Conservation (phyloP, 2,329 filamentous ascomycete genomes). For the Sporothrix sp. region DNA sequence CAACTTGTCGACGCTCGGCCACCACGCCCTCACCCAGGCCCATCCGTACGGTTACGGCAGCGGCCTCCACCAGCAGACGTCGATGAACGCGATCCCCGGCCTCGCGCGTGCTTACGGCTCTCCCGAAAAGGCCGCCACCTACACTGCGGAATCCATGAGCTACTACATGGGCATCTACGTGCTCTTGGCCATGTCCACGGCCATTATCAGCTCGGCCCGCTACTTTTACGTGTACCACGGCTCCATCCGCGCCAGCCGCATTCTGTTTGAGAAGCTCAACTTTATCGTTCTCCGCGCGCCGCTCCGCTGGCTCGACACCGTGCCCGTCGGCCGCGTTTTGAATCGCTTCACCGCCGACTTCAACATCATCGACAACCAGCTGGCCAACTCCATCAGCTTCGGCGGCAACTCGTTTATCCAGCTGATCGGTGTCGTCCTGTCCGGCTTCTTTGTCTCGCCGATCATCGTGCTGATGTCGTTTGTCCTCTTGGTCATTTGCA, state of each 20-base stretch:
- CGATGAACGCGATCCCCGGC: slow-evolving; percentile 26
- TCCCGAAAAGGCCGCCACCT: neutral
- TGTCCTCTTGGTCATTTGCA: slow-evolving; percentile 46
- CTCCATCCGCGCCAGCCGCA: slow-evolving; percentile 58
- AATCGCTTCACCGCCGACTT: slow-evolving; percentile 76
- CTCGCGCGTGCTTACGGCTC: neutral
- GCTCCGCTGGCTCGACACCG: slow-evolving; percentile 71
- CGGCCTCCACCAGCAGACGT: slow-evolving; percentile 35
- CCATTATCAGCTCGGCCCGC: slow-evolving; percentile 49
- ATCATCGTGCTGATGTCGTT: slow-evolving; percentile 54
- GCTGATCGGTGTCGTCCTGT: slow-evolving; percentile 55
- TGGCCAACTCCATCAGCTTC: slow-evolving; percentile 54
- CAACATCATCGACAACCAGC: slow-evolving; percentile 57
- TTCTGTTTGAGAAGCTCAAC: slow-evolving; percentile 57
- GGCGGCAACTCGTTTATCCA: slow-evolving; percentile 50
- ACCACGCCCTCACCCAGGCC: neutral
- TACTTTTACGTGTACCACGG: slow-evolving; percentile 56
- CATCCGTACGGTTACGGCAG: slow-evolving; percentile 32
- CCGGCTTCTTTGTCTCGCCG: slow-evolving; percentile 57
- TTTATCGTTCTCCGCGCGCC: slow-evolving; percentile 60
- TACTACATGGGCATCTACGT: slow-evolving; percentile 64
- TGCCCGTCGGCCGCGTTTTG: slow-evolving; percentile 64
- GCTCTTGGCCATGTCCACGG: slow-evolving; percentile 45
- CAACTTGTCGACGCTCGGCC: slow-evolving; percentile 9
- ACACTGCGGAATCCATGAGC: slow-evolving; percentile 29